phyloP scores from a whole-genome alignment of 75 land plant genomes.

The Cupressus sempervirens region DNA sequence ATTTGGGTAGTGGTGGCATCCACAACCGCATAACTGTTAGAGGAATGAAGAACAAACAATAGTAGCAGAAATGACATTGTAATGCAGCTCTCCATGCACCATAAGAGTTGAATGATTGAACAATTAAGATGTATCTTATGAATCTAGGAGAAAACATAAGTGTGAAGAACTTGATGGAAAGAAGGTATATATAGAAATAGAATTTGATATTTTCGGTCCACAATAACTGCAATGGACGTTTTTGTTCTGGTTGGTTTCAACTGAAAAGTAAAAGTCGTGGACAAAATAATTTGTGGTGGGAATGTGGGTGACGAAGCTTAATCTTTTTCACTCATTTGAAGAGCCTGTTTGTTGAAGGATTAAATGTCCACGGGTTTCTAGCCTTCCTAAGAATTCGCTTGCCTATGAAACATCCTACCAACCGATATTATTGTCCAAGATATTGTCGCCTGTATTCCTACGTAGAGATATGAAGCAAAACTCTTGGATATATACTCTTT shows the following conservation, averaged over 20 bases:
- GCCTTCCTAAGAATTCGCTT: background rate
- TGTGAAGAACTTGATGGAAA: background rate
- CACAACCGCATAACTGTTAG: background rate
- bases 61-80: background rate
- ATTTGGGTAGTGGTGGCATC: background rate
- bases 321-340: background rate
- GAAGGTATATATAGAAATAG: no score
- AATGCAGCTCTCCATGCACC: background rate
- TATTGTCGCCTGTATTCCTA: no score
- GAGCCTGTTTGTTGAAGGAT: background rate
- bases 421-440: no score
- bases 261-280: no score
- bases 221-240: no score
- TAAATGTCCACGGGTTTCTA: background rate
- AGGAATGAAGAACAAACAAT: background rate
- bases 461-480: no score
- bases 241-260: no score
- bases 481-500: no score
- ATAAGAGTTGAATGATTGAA: no score
- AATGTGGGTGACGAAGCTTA: background rate
- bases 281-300: background rate
- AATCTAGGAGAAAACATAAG: no score
- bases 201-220: no score
- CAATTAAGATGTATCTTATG: background rate
- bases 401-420: no score